Percentiles rank a stretch among this genome's conserved stretches.
phyloP scores from a whole-genome alignment of 352 stramenopile species.

The Globisporangium nunn region DNA sequence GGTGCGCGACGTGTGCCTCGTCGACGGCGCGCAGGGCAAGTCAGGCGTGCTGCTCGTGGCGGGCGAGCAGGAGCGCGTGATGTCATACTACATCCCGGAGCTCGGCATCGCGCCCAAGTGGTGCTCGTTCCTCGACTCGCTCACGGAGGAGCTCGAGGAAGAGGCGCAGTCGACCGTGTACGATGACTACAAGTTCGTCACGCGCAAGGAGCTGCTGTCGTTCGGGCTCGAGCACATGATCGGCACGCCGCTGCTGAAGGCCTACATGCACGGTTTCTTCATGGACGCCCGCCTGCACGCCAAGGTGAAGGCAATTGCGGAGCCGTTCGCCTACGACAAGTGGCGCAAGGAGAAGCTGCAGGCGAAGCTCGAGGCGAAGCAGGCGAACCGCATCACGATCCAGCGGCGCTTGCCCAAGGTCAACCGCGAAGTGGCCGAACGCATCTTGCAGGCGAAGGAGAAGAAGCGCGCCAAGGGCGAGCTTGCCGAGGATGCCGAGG shows the following conservation, averaged over 20 bases:
- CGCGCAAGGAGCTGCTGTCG: constrained; percentile 89
- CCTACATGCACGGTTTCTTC: constrained; percentile 99
- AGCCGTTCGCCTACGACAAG: constrained; percentile 97
- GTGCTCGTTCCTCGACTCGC: constrained; percentile 98
- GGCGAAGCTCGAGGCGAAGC: constrained; percentile 89
- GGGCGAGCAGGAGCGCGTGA: constrained; percentile 94
- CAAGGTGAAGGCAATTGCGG: constrained; percentile 93
- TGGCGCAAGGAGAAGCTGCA: constrained; percentile 96
- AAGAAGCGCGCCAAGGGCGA: constrained; percentile 57
- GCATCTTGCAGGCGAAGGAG: constrained; percentile 61
- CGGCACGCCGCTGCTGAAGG: constrained; percentile 94
- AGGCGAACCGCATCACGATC: constrained; percentile 87
- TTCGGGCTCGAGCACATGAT: constrained; percentile 98
- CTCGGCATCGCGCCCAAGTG: constrained; percentile 96
- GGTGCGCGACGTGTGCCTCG: constrained; percentile 95
- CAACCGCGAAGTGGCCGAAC: constrained; percentile 85
- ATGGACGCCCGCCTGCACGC: constrained; percentile 98
- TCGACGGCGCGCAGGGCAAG: constrained; percentile 83
- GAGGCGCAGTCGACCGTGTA: constrained; percentile 92
- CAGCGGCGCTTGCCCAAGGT: constrained; percentile 85
- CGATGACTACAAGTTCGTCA: constrained; percentile 99
- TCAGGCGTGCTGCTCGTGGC: constrained; percentile 96
- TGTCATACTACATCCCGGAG: constrained; percentile 98
- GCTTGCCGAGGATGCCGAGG: constrained; percentile 17
- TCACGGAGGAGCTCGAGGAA: constrained; percentile 99